Base-by-base conservation (phyloP, 2,329 filamentous ascomycete species). In the Fusarium musae region DNA sequence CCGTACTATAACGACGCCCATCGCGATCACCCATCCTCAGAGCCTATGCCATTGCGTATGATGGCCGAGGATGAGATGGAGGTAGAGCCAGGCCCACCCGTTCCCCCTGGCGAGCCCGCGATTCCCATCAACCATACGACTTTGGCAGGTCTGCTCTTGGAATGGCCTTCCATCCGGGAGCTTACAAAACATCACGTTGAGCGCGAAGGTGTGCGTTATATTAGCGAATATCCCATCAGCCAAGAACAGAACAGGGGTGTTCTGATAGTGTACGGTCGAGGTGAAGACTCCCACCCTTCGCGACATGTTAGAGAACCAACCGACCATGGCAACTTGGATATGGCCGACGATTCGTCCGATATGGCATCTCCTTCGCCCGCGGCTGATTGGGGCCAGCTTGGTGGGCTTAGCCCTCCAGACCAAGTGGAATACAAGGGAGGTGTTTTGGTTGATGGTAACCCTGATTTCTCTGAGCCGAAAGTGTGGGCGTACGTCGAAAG, bases 61-160 rank as follows among this genome's bases (percentile, higher is more conserved):
- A 80, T 81, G 76, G 77, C 75, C 7, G 87, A 87, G 43, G 85
- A 89, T 37, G 85, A 87, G 59, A 80, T 85, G 57, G 87, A 89
- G 63, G 83, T 83, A 4, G 85, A 87, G 49, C 86, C 87, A 26
- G 86, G 87, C 12, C 85, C 86, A 12, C 83, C 85, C 16, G 87
- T 89, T 11, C 84, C 82, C 17, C 87, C 87, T 2, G 90, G 90
- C 52, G 87, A 91, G 73, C 88, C 93, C 19, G 89, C 92, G 4
- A 93, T 97, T 63, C 93, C 94, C 2, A 89, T 91, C 34, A 93
- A 97, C 74, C 96, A 98, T 78, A 97, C 94, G 0, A 98, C 95
- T 1, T 90, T 94, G n/a, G 95, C 95, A 2, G 93, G 96, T 57
- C 89, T 95, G 70, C 85, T 98, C 23, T 84, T 98, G 34, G 86